phyloP scores from a whole-genome alignment of 192 early-diverging fungal species.

The Cetraspora pellucida region DNA sequence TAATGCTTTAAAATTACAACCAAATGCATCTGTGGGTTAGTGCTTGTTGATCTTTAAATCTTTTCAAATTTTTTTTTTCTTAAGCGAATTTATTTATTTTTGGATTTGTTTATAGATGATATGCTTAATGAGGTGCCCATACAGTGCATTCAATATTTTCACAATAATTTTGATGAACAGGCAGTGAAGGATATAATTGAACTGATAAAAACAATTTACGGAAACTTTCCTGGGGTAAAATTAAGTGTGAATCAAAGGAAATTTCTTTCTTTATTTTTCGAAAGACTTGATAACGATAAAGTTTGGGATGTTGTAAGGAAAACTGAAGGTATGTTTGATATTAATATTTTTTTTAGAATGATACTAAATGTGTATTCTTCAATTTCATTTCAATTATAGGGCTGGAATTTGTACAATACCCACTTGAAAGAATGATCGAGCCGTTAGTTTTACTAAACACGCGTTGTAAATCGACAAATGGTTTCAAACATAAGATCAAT shows the following conservation, averaged over 20 bases:
- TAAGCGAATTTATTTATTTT: neutral
- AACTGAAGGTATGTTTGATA: conserved; percentile 4
- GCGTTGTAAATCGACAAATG: neutral
- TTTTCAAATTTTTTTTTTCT: neutral
- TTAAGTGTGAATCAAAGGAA: conserved; percentile 1
- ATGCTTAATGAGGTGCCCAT: neutral
- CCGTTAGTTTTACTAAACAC: neutral
- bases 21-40: neutral
- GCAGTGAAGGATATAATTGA: neutral
- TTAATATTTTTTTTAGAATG: neutral
- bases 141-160: conserved; percentile 7
- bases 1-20: neutral
- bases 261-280: neutral
- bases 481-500: neutral
- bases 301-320: neutral
- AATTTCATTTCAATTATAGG: conserved; percentile 11
- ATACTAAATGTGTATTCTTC: neutral
- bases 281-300: neutral
- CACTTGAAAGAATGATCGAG: neutral
- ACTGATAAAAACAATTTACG: conserved; percentile 12
- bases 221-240: conserved; percentile 2
- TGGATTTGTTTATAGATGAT: neutral
- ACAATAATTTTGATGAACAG: neutral
- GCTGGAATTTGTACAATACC: conserved; percentile 15
- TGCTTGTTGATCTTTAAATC: neutral